A percentile compares a stretch with the other conserved stretches of the same genome.
These are phyloP conservation scores for Solanum sejunctum DNA, from an alignment of 257 asterid genomes.

Conservation along the genomic window DNA sequence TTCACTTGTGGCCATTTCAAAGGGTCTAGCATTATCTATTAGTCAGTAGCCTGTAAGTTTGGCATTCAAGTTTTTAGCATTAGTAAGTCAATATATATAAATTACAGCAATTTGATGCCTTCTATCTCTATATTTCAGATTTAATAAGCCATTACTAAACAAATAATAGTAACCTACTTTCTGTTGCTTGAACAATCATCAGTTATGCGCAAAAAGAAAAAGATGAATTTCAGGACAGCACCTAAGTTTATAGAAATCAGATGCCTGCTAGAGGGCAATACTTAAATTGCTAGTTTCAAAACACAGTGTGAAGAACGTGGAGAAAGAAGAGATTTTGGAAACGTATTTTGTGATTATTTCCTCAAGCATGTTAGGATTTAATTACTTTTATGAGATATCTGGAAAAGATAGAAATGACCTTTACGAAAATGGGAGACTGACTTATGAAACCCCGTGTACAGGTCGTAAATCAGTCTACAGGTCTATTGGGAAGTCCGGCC, in stretches of 20 bases:
- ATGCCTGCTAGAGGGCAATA: background rate
- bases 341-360: background rate
- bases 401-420: background rate
- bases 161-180: background rate
- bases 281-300: background rate
- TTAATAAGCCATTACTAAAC: background rate
- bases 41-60: background rate
- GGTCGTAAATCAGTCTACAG: too few relatives aligned
- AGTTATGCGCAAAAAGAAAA: background rate
- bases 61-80: background rate
- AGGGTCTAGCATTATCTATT: background rate
- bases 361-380: background rate
- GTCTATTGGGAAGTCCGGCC: too few relatives aligned
- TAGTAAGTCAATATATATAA: background rate
- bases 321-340: background rate
- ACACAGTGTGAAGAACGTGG: background rate
- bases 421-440: too few relatives aligned
- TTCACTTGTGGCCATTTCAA: background rate
- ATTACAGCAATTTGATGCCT: background rate
- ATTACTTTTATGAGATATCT: background rate
- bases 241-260: background rate
- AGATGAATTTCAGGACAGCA: background rate
- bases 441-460: too few relatives aligned
- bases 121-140: background rate
- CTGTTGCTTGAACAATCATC: background rate